phyloP scores from a whole-genome alignment of 2,329 filamentous ascomycete genomes.

The Monosporascus ibericus region DNA sequence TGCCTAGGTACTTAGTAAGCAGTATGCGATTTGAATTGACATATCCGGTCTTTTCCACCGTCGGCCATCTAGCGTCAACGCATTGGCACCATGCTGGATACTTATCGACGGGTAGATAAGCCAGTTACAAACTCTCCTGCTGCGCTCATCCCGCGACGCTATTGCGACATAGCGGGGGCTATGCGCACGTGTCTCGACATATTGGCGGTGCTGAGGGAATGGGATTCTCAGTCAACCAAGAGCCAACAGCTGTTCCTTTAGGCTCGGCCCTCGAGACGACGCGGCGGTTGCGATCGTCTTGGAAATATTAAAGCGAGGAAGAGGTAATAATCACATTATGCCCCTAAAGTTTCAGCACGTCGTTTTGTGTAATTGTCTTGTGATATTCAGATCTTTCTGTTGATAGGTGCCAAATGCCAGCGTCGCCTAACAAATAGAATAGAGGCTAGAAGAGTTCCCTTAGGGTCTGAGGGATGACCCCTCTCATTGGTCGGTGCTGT shows the following conservation, averaged over 20 bases:
- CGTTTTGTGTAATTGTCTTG: too few species aligned
- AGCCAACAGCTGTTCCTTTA: background rate
- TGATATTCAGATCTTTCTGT: too few species aligned
- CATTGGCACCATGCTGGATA: background rate
- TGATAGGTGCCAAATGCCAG: too few species aligned
- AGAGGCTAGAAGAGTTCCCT: background rate
- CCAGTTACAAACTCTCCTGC: background rate
- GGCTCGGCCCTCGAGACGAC: too few species aligned
- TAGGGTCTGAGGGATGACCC: background rate
- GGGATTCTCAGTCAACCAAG: background rate
- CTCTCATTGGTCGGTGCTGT: background rate
- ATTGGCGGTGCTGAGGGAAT: background rate
- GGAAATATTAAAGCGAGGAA: too few species aligned
- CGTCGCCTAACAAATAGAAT: background rate
- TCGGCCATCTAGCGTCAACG: background rate
- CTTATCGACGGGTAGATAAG: background rate
- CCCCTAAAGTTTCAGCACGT: too few species aligned
- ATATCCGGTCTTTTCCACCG: too few species aligned
- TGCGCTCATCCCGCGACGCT: background rate
- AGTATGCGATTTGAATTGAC: too few species aligned
- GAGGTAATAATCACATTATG: too few species aligned
- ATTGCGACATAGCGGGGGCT: background rate
- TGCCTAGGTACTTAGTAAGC: background rate
- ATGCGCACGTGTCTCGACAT: background rate
- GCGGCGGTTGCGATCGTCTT: too few species aligned